These are phyloP conservation scores for Quillaja saponaria DNA, from an alignment of 306 rosid species.

Conservation along the genomic window DNA sequence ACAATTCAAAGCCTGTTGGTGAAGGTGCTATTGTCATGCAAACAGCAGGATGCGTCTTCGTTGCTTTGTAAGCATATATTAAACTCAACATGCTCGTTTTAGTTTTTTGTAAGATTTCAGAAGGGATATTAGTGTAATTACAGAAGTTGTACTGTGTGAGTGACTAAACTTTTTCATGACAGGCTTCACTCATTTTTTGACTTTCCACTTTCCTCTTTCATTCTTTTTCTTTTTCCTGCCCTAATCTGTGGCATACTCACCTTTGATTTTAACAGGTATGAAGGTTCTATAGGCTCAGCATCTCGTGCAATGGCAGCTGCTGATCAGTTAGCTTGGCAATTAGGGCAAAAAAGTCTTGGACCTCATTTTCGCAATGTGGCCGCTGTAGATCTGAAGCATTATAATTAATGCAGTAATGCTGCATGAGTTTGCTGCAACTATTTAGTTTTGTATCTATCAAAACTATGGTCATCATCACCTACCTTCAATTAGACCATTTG, in stretches of 20 bases:
- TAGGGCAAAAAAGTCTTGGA: conserved; percentile 66
- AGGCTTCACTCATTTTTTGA: too few species aligned
- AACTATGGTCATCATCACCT: conserved; percentile 1
- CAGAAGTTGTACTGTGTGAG: neutral
- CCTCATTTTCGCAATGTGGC: conserved; percentile 17
- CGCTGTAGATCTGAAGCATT: conserved; percentile 18
- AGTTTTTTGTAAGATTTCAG: neutral
- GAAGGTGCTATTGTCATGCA: conserved; percentile 89
- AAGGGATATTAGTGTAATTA: conserved; percentile 1
- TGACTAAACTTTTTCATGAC: conserved; percentile 8
- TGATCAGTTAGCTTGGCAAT: conserved; percentile 77
- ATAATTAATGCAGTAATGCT: neutral
- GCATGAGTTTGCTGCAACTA: neutral
- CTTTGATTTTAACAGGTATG: conserved; percentile 56
- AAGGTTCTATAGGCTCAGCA: conserved; percentile 87
- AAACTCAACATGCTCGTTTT: conserved; percentile 1
- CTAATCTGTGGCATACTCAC: conserved; percentile 2
- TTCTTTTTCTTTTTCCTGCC: neutral
- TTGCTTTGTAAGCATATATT: conserved; percentile 69
- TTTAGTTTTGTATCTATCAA: conserved; percentile 1
- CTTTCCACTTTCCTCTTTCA: neutral
- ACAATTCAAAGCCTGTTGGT: conserved; percentile 86
- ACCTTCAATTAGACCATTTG: neutral
- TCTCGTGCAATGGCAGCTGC: conserved; percentile 91
- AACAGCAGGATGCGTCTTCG: conserved; percentile 75